Conservation (phyloP, 306 rosid species). For the Vicia sativa region DNA sequence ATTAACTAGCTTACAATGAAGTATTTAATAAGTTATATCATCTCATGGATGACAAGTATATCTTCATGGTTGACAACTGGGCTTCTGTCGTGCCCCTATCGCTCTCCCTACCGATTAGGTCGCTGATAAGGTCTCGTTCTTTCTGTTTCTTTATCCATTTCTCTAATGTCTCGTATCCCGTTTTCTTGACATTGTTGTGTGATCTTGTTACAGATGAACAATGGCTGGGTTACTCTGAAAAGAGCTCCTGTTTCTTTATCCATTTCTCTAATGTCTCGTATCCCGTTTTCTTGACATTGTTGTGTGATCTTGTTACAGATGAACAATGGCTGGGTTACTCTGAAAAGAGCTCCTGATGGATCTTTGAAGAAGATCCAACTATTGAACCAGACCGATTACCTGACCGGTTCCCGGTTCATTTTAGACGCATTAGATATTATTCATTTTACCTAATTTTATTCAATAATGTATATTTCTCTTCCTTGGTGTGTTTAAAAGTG, state of each 20-base stretch:
- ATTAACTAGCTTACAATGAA: no score
- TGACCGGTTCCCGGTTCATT: no score
- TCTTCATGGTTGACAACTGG: no score
- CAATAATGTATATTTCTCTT: no score
- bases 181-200: not conserved
- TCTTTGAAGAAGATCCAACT: slow-evolving; percentile 70
- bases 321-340: slow-evolving; percentile 74
- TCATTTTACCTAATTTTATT: no score
- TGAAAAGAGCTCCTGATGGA: slow-evolving; percentile 75
- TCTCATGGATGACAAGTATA: no score
- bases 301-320: slow-evolving; percentile 47
- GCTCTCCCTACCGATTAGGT: slow-evolving; percentile 59
- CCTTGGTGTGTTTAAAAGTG: no score
- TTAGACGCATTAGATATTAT: no score
- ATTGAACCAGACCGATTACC: no score
- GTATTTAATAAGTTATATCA: no score
- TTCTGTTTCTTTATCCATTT: not conserved
- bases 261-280: slow-evolving; percentile 4
- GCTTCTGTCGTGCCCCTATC: no score
- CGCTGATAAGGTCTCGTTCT: slow-evolving; percentile 58
- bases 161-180: not conserved
- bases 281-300: not conserved
- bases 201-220: slow-evolving; percentile 63
- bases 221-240: slow-evolving; percentile 74
- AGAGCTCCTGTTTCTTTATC: no score